Evolutionary conservation across 345 rosid genomes (phyloP).

Genomic region (Draba incana): DNA sequence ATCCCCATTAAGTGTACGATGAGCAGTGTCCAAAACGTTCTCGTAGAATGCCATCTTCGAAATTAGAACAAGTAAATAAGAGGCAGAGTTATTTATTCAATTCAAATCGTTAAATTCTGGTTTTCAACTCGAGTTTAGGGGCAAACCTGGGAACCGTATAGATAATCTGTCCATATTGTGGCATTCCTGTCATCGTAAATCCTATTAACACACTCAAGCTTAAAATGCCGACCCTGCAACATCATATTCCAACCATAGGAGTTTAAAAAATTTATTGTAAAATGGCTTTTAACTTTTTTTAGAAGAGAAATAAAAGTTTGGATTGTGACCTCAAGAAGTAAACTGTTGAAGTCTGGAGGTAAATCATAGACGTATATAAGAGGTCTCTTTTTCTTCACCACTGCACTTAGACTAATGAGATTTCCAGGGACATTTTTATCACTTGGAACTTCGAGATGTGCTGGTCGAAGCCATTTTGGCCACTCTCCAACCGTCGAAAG

Average conservation of each 20-base stretch:
- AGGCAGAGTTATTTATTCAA: constrained; percentile 9
- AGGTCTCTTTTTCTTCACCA: constrained; percentile 79
- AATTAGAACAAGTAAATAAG: neutral
- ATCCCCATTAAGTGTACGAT: constrained; percentile 87
- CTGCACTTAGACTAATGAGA: constrained; percentile 61
- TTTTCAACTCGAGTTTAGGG: constrained; percentile 11
- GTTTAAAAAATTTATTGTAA: neutral
- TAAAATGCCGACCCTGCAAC: constrained; percentile 88
- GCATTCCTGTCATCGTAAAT: constrained; percentile 77
- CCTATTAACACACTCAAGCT: constrained; percentile 86
- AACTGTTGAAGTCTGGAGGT: constrained; percentile 89
- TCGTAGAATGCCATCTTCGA: constrained; percentile 92
- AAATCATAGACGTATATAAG: constrained; percentile 93
- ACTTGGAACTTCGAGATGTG: constrained; percentile 69
- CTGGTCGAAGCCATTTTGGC: constrained; percentile 96
- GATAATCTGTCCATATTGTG: constrained; percentile 85
- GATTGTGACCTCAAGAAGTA: constrained; percentile 85
- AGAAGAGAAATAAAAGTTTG: constrained; percentile 14
- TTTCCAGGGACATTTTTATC: constrained; percentile 42
- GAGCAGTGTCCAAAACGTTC: constrained; percentile 76
- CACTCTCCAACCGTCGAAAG: constrained; percentile 71
- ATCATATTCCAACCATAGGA: constrained; percentile 33
- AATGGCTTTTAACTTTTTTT: neutral
- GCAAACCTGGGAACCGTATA: constrained; percentile 90
- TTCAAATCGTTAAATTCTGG: neutral